Conservation (phyloP, 768 basidiomycete species). For the Tylopilus balloui region DNA sequence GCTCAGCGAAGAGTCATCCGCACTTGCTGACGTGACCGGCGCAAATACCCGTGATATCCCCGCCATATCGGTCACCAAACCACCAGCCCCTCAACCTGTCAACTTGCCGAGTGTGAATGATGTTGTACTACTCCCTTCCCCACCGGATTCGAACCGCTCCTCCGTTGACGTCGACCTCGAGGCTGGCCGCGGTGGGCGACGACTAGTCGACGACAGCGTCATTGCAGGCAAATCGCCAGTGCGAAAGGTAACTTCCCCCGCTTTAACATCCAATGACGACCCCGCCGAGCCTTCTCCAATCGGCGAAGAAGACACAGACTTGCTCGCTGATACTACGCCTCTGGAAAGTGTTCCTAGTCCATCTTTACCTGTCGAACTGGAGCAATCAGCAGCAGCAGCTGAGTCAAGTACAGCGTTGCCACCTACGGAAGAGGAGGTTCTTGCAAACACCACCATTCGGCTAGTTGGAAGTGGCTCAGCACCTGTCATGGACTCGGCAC, state of each 20-base stretch:
- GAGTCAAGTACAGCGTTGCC: slow-evolving; percentile 7
- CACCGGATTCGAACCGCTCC: slow-evolving; percentile 39
- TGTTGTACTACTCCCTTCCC: slow-evolving; percentile 44
- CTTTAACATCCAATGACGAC: slow-evolving; percentile 12
- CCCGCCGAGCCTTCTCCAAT: slow-evolving; percentile 20
- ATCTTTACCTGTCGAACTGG: slow-evolving; percentile 20
- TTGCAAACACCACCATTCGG: slow-evolving; percentile 46
- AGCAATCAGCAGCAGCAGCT: slow-evolving; percentile 3
- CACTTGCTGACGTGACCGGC: slow-evolving; percentile 25
- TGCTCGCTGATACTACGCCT: slow-evolving; percentile 45
- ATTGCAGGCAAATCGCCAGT: slow-evolving; percentile 12
- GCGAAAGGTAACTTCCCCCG: slow-evolving; percentile 10
- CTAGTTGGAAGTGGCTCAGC: slow-evolving; percentile 55
- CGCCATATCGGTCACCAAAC: slow-evolving; percentile 60
- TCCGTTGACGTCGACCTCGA: slow-evolving; percentile 36
- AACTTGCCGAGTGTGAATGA: slow-evolving; percentile 62
- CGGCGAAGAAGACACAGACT: slow-evolving; percentile 39
- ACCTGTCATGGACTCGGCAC: slow-evolving; percentile 24
- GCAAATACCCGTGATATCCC: slow-evolving; percentile 36
- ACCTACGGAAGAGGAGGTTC: slow-evolving; percentile 15
- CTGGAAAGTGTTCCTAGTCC: slow-evolving; percentile 31
- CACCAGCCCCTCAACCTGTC: slow-evolving; percentile 67
- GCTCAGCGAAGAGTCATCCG: slow-evolving; percentile 15
- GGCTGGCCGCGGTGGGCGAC: slow-evolving; percentile 41
- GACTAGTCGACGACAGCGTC: slow-evolving; percentile 18